These are phyloP conservation scores for Patellifolia procumbens DNA, from an alignment of 179 eudicot species.

Conservation along the genomic window DNA sequence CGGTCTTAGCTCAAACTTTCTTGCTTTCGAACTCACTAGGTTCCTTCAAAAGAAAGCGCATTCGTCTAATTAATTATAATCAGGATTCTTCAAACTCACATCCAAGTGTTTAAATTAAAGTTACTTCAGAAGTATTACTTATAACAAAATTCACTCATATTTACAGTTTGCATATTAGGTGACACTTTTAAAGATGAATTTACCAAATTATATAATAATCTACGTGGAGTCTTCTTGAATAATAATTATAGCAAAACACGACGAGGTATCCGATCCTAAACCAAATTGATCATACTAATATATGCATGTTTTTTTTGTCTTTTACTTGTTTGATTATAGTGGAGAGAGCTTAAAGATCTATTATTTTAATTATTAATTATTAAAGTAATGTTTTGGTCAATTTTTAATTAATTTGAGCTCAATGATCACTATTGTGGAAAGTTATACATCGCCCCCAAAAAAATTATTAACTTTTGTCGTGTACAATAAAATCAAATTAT, in stretches of 20 bases:
- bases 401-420: conserved; percentile 20
- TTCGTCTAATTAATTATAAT: no score
- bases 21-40: no score
- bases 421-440: conserved; percentile 22
- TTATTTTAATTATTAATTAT: neutral
- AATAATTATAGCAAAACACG: conserved; percentile 11
- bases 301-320: conserved; percentile 19
- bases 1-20: no score
- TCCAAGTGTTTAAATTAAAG: no score
- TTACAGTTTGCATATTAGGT: no score
- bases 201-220: conserved; percentile 1
- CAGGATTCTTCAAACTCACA: no score
- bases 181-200: no score
- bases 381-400: conserved; percentile 4
- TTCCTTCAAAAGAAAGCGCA: no score
- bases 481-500: neutral
- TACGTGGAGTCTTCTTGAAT: conserved; percentile 18
- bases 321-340: conserved; percentile 13
- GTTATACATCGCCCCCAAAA: neutral
- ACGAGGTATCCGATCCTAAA: conserved; percentile 12
- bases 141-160: no score
- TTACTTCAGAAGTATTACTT: no score
- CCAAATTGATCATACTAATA: conserved; percentile 12
- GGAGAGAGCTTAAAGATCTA: conserved; percentile 17
- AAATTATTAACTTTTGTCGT: conserved; percentile 18